These are phyloP conservation scores for Aulographum hederae DNA, from an alignment of 2,329 filamentous ascomycete species.

Conservation along the genomic window DNA sequence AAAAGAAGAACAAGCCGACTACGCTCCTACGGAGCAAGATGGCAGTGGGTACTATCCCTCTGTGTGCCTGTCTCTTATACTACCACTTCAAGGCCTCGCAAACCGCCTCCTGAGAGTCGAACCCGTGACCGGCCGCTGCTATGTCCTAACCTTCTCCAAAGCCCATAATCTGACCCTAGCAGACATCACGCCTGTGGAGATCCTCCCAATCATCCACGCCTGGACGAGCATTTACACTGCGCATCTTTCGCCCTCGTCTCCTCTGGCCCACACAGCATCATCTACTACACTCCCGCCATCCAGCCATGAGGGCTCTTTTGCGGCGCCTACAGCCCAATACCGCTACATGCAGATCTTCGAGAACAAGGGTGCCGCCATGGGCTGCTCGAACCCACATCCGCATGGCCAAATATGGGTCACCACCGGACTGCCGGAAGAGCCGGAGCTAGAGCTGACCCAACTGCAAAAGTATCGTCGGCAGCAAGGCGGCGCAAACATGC, in stretches of 20 bases:
- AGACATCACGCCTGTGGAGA: constrained; percentile 62
- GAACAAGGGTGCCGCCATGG: constrained; percentile 96
- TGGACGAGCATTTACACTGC: constrained; percentile 84
- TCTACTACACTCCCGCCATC: constrained; percentile 28
- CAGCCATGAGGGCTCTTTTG: constrained; percentile 21
- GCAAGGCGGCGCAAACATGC: constrained; percentile 55
- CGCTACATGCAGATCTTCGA: constrained; percentile 99
- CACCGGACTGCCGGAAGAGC: constrained; percentile 78
- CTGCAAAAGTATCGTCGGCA: constrained; percentile 60
- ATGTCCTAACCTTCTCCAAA: constrained; percentile 86
- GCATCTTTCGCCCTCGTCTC: constrained; percentile 57
- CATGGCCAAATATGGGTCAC: constrained; percentile 96
- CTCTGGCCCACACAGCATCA: constrained; percentile 32
- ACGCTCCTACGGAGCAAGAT: constrained; percentile 34
- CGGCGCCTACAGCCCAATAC: constrained; percentile 54
- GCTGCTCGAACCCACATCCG: constrained; percentile 94
- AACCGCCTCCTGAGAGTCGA: constrained; percentile 65
- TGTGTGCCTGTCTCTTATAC: neutral
- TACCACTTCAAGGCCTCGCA: constrained; percentile 39
- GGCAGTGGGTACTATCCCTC: constrained; percentile 23
- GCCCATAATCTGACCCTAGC: constrained; percentile 84
- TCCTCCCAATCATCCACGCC: constrained; percentile 66
- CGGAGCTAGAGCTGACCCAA: constrained; percentile 57
- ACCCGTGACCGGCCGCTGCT: constrained; percentile 85
- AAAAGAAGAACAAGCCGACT: constrained; percentile 78